Base-by-base conservation (phyloP, 257 asterid genomes). In the Capsicum pubescens region DNA sequence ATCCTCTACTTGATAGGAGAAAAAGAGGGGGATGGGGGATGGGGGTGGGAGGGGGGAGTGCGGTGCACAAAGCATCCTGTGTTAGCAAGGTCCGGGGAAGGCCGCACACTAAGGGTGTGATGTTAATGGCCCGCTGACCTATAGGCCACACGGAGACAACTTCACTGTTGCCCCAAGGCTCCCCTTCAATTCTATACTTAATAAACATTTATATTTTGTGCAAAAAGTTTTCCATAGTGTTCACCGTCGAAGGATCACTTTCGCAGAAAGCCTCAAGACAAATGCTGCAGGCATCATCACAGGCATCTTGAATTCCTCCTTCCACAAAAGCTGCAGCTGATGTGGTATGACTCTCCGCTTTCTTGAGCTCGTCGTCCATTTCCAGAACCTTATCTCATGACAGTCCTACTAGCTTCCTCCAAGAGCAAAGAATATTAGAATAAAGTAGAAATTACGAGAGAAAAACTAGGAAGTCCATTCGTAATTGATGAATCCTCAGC, bases 251-350 rank as follows among this genome's bases (percentile, higher is more conserved):
- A 81, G 99, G 99, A 87, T 95, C 95, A 74, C 93, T 86, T 79
- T 94, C 94, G 59, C 85, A 84, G 90, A 95, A 95, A n/a, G 88
- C 91, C 88, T 95, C 99, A 15, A 95, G 98, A 91, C 99, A 95
- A 85, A 95, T 95, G 93, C 99, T 95, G 83, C 99, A 95, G 42
- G 98, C 82, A 88, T 94, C 98, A 83, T 93, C 98, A 91, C 96
- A 91, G 8, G 98, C 94, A 83, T 95, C 99, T 84, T 94, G 99
- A 84, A 92, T 85, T 80, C 99, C 99, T n/a, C 97, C 99, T 91
- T 93, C 97, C 13, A 95, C 97, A 86, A 95, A 95, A 82, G 99
- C 99, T 50, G 94, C 97, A 19, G 97, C 94, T 84, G 99, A 95
- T 77, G 91, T 88, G 90, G 87, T 42, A 85, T 88, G 93, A 84